Percentiles rank a stretch among this genome's conserved stretches.
phyloP scores from a whole-genome alignment of 331 rosid genomes.

The Malus hybrid region DNA sequence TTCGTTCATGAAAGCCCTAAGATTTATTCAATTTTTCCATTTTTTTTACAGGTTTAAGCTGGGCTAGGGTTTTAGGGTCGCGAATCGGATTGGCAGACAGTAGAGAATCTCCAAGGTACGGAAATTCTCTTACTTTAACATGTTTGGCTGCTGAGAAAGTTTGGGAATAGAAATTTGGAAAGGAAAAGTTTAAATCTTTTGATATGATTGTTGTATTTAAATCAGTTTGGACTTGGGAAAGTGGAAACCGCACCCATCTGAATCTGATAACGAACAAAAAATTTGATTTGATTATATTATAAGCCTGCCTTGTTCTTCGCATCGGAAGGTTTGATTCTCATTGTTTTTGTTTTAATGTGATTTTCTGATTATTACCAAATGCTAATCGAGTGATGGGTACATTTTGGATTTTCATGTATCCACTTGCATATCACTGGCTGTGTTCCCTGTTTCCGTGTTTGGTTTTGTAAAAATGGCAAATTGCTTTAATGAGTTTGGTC shows the following conservation, averaged over 20 bases:
- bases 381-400: neutral
- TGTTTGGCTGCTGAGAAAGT: slow-evolving; percentile 3
- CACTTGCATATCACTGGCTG: neutral
- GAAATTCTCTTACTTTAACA: neutral
- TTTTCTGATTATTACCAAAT: neutral
- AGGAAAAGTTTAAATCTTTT: neutral
- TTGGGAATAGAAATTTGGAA: neutral
- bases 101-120: neutral
- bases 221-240: neutral
- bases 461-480: neutral
- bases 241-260: neutral
- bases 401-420: neutral
- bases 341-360: neutral
- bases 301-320: neutral
- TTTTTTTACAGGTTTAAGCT: slow-evolving; percentile 21
- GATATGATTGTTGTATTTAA: neutral
- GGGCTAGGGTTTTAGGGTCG: slow-evolving; percentile 27
- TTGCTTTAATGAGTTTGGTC: neutral
- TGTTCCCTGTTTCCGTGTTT: neutral
- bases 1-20: slow-evolving; percentile 2
- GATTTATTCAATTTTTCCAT: neutral
- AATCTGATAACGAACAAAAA: neutral
- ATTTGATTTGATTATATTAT: neutral
- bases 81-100: slow-evolving; percentile 7
- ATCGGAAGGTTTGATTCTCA: neutral